A percentile compares a stretch with the other conserved stretches of the same genome.
phyloP scores from a whole-genome alignment of 352 stramenopile species.

The Pythium biforme region DNA sequence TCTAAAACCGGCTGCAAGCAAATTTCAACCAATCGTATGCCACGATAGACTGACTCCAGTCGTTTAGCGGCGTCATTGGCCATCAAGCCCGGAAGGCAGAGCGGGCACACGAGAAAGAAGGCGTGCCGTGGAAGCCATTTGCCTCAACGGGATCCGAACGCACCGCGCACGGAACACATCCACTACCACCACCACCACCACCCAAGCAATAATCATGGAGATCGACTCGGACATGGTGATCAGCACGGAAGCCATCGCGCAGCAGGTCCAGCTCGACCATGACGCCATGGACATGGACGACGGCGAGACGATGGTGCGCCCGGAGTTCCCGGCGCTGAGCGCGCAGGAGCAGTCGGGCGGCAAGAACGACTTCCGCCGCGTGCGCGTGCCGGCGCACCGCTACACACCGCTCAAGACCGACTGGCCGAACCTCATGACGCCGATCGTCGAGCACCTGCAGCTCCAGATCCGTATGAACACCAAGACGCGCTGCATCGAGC shows the following conservation, averaged over 20 bases:
- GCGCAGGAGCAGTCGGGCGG: conserved; percentile 74
- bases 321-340: conserved; percentile 76
- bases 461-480: conserved; percentile 99
- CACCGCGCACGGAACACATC: background rate
- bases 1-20: conserved; percentile 3
- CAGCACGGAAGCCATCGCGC: conserved; percentile 41
- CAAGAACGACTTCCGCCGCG: conserved; percentile 95
- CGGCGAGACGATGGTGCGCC: conserved; percentile 40
- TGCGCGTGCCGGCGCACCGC: conserved; percentile 95
- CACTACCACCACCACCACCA: background rate
- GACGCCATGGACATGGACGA: conserved; percentile 62
- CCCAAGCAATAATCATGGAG: conserved; percentile 41
- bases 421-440: conserved; percentile 98
- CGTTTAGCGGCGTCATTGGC: conserved; percentile 26
- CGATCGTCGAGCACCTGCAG: conserved; percentile 98
- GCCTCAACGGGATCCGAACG: background rate
- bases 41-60: conserved; percentile 28
- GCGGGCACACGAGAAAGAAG: background rate
- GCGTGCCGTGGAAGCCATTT: conserved; percentile 15
- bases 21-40: conserved; percentile 25
- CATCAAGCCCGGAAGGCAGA: conserved; percentile 11
- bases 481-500: conserved; percentile 97
- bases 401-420: conserved; percentile 98
- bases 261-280: conserved; percentile 48
- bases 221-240: conserved; percentile 77